These are phyloP conservation scores for Sphaerulina musiva DNA, from an alignment of 2,329 filamentous ascomycete genomes.

Conservation along the genomic window DNA sequence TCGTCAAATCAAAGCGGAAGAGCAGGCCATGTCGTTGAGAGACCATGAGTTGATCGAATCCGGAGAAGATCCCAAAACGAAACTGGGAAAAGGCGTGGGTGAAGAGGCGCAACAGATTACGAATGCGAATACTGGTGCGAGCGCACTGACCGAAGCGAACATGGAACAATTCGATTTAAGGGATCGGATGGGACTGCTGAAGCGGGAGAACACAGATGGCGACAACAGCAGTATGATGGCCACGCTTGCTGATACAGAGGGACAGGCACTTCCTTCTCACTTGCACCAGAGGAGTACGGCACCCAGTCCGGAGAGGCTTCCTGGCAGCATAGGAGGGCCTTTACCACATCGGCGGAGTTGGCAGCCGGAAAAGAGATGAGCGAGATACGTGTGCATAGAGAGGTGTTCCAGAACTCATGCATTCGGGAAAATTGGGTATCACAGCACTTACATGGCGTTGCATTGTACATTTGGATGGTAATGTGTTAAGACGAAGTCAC, in stretches of 20 bases:
- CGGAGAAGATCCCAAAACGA: constrained; percentile 35
- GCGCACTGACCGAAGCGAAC: constrained; percentile 29
- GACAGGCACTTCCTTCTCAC: not conserved
- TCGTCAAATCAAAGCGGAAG: constrained; percentile 47
- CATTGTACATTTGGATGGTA: not conserved
- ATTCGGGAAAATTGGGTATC: not conserved
- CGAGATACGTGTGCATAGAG: not conserved
- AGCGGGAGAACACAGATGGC: constrained; percentile 8
- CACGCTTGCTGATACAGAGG: constrained; percentile 16
- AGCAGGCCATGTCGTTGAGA: constrained; percentile 48
- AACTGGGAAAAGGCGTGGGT: constrained; percentile 21
- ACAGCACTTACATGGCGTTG: not conserved
- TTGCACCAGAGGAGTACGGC: constrained; percentile 1
- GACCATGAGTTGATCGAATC: constrained; percentile 51
- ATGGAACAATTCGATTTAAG: constrained; percentile 27
- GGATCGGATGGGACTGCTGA: constrained; percentile 15
- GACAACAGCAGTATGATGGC: constrained; percentile 17
- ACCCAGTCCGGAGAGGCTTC: constrained; percentile 1
- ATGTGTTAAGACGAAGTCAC: constrained; percentile 1
- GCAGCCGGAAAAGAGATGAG: not conserved
- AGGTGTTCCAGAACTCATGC: not conserved
- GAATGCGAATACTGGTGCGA: constrained; percentile 7
- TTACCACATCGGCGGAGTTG: constrained; percentile 11
- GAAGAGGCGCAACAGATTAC: constrained; percentile 17
- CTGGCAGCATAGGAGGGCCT: not conserved